Conservation (phyloP, 495 filamentous ascomycete genomes). For the Cercophora newfieldiana region DNA sequence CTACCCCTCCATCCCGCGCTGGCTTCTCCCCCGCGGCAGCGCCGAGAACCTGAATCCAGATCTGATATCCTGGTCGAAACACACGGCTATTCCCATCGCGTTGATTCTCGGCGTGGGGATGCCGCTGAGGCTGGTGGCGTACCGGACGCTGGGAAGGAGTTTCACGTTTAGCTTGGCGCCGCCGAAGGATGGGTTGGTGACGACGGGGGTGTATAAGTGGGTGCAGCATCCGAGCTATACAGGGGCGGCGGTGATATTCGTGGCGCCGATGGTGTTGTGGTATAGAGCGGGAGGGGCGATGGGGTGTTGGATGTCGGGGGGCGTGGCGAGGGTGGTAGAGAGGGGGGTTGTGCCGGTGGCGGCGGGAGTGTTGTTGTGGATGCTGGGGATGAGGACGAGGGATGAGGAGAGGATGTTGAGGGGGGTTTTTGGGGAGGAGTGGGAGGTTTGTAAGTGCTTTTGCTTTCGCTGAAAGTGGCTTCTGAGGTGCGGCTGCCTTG, state of each 20-base stretch:
- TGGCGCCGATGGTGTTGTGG: slow-evolving; percentile 24
- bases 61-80: slow-evolving; percentile 34
- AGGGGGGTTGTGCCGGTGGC: slow-evolving; percentile 14
- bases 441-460: slow-evolving; percentile 46
- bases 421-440: slow-evolving; percentile 41
- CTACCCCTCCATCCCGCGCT: slow-evolving; percentile 36
- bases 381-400: slow-evolving; percentile 25
- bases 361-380: slow-evolving; percentile 1
- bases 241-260: slow-evolving; percentile 25
- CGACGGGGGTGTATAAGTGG: slow-evolving; percentile 33
- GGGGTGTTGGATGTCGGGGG: slow-evolving; percentile 41
- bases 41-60: slow-evolving; percentile 28
- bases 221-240: slow-evolving; percentile 54
- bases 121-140: slow-evolving; percentile 37
- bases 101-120: slow-evolving; percentile 36
- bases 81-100: slow-evolving; percentile 25
- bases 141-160: slow-evolving; percentile 39
- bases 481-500: no score
- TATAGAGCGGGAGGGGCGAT: slow-evolving; percentile 29
- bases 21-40: slow-evolving; percentile 18
- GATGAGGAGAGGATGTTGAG: slow-evolving; percentile 49
- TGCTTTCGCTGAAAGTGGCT: slow-evolving; percentile 10
- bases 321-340: slow-evolving; percentile 14
- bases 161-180: slow-evolving; percentile 50
- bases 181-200: slow-evolving; percentile 30